These are phyloP conservation scores for Yarrowia sp. DNA, from an alignment of 805 yeast species.

Conservation along the genomic window DNA sequence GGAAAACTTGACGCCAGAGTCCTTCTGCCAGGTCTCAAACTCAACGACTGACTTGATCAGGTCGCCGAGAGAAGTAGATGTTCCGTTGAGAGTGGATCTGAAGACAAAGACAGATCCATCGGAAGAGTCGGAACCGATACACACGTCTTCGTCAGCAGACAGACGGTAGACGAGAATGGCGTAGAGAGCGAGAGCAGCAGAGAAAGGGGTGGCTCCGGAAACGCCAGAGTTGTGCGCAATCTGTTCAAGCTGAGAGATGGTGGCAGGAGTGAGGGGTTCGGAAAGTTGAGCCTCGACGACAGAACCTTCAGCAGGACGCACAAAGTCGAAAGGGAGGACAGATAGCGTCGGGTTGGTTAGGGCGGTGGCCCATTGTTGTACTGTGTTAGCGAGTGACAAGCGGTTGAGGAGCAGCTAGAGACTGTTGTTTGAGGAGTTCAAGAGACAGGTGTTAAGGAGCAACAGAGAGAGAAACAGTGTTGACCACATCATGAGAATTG, in stretches of 20 bases:
- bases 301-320: slow-evolving; percentile 68
- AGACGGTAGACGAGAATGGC: slow-evolving; percentile 70
- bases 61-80: slow-evolving; percentile 46
- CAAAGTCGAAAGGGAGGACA: slow-evolving; percentile 82
- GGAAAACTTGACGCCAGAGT: slow-evolving; percentile 49
- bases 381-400: neutral
- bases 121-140: slow-evolving; percentile 66
- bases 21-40: slow-evolving; percentile 35
- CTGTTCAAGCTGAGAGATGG: slow-evolving; percentile 15
- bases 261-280: slow-evolving; percentile 28
- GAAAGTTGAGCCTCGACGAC: slow-evolving; percentile 58
- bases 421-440: no score
- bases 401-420: no score
- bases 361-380: slow-evolving; percentile 58
- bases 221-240: slow-evolving; percentile 31
- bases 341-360: slow-evolving; percentile 82
- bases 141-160: slow-evolving; percentile 92
- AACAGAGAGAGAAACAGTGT: no score
- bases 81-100: slow-evolving; percentile 52
- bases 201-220: slow-evolving; percentile 43
- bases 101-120: slow-evolving; percentile 54
- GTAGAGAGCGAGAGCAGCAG: slow-evolving; percentile 61
- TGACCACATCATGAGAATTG: no score
- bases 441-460: no score
- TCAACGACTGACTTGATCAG: slow-evolving; percentile 49